Evolutionary conservation across 2,329 filamentous ascomycete species (phyloP), one percentile per base, ranked within the genome.

Genomic region (Arthrocladium fulminans): DNA sequence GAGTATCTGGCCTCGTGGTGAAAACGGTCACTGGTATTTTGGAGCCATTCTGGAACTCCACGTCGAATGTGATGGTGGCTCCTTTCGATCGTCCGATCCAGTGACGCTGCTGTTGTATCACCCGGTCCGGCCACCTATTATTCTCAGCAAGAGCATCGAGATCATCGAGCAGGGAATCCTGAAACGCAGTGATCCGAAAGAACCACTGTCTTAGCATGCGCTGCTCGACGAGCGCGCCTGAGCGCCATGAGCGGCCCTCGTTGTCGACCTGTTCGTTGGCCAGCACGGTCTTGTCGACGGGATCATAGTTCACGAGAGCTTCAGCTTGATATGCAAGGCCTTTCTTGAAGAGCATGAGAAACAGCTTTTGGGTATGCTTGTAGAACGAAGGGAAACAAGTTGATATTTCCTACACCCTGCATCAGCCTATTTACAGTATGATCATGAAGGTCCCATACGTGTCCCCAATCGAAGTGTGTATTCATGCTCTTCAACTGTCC

Each of bases 181-280:
- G 80, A 60, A 86, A 92, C 42, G 79, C 77, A 2, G 87, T 90
- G 60, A 92, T 94, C 53, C 81, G 81, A 54, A 94, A 79, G 63
- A 94, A 94, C 88, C 88, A 95, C 65, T 95, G 88, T 66, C 85
- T 87, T 65, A 96, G 87, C 0, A 75, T 95, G 48, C 84, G 96
- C 5, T 90, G 85, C 62, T 95, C 88, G 2, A 94, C 90, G 0
- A 97, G 94, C 63, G 88, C 94, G 54, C 76, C 83, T 0, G 84
- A 83, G 7, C 86, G 79, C 88, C 88, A 95, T 1, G 88, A 94
- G 58, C 73, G 79, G 25, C 88, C 88, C 60, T 87, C 83, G 43
- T 84, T 76, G 62, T 94, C 86, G n/a, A 94, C 52, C 67, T 95
- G 88, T 66, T 95, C 88, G 63, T 95, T 95, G 9, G 88, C 88